phyloP scores from a whole-genome alignment of 192 early-diverging fungal genomes.

The Umbelopsis ramanniana region DNA sequence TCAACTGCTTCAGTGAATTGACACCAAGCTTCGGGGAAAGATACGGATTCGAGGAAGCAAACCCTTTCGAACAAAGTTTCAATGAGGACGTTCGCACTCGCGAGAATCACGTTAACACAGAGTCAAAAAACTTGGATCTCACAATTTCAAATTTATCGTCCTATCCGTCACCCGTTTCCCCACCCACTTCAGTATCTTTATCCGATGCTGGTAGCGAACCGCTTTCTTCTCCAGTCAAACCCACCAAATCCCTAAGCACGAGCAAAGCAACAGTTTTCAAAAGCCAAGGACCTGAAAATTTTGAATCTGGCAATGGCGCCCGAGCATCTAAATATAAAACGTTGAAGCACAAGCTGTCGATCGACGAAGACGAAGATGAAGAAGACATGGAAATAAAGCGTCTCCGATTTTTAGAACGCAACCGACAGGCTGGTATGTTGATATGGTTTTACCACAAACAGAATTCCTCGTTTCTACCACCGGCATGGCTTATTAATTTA shows the following conservation, averaged over 20 bases:
- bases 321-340: background rate
- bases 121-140: background rate
- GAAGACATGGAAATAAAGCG: slow-evolving; percentile 39
- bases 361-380: slow-evolving; percentile 22
- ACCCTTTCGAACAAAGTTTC: slow-evolving; percentile 15
- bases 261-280: slow-evolving; percentile 5
- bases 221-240: background rate
- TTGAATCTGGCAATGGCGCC: background rate
- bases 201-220: background rate
- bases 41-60: slow-evolving; percentile 6
- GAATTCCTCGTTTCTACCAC: background rate
- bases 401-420: slow-evolving; percentile 43
- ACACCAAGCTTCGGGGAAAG: background rate
- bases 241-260: background rate
- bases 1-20: background rate
- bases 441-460: background rate
- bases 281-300: slow-evolving; percentile 12
- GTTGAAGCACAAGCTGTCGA: background rate
- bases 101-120: background rate
- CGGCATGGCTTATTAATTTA: too few relatives aligned
- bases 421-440: slow-evolving; percentile 36
- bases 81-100: background rate
- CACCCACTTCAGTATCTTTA: background rate
- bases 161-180: background rate
- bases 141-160: background rate